Base-by-base conservation (phyloP, 2,329 filamentous ascomycete genomes). In the Colletotrichum liaoningense region DNA sequence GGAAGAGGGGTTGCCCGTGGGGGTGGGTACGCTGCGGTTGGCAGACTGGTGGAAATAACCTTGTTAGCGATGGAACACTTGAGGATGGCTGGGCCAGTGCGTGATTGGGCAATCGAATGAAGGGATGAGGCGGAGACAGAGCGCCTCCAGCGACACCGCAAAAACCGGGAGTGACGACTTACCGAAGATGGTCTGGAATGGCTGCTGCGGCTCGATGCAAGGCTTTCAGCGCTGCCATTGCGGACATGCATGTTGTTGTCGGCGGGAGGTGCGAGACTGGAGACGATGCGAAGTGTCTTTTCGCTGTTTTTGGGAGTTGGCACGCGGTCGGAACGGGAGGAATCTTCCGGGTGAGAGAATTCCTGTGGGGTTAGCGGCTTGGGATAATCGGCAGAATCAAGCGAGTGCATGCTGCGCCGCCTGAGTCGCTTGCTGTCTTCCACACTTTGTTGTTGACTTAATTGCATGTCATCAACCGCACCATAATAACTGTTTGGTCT, bases 361-460 rank as follows among this genome's bases (percentile, higher is more conserved):
- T 81, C 80, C 67, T 82, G 83, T 74, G 84, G 81, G 74, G 80
- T 80, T 77, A 83, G 66, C 75, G 80, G 79, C 74, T 79, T 83
- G 68, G 81, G 80, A 77, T 84, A 84, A 74, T 86, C 83, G 77
- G 83, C 77, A 78, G 84, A 83, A 81, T 90, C 87, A 73, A 89
- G 82, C 22, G 91, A 93, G 76, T 94, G 94, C 84, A 97, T 90
- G 83, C 95, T 98, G 76, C 95, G 91, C 79, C 95, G 91, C 77
- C 95, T 89, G 83, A 95, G 93, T 79, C 94, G 89, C 83, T 93
- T 95, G 11, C 93, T 95, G 8, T 92, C 89, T 33, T 96, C 94
- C 22, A 89, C 83, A n/a, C 84, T 81, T 30, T 86, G 81, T 68
- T 87, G 86, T 70, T 87, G 90, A 78, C 88, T 86, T 73, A 94